Conservation (phyloP, 345 rosid species). For the Ailanthus altissimus region DNA sequence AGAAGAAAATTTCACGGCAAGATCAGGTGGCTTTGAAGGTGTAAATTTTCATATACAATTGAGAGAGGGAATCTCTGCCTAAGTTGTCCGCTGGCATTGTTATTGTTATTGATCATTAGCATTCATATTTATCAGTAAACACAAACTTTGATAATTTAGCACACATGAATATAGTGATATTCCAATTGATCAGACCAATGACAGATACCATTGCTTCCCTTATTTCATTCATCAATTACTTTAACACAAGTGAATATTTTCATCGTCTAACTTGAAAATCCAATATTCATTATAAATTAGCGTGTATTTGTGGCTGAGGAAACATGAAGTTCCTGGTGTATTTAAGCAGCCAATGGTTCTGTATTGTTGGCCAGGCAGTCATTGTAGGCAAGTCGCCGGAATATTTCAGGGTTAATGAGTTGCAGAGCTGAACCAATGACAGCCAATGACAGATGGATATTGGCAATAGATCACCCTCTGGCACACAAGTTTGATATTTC, state of each 20-base stretch:
- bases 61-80: not conserved
- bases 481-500: not conserved
- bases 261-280: not conserved
- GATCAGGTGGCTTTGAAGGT: constrained; percentile 33
- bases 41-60: not conserved
- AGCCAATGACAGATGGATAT: not conserved
- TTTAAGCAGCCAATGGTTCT: not conserved
- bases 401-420: not conserved
- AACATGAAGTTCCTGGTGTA: too few species aligned
- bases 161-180: constrained; percentile 12
- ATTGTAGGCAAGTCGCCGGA: not conserved
- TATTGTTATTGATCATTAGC: not conserved
- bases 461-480: not conserved
- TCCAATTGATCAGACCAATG: not conserved
- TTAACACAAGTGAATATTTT: not conserved
- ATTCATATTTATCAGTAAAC: constrained; percentile 8
- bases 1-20: constrained; percentile 44
- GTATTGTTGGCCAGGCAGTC: constrained; percentile 10
- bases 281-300: not conserved
- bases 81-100: not conserved
- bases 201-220: not conserved
- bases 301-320: not conserved
- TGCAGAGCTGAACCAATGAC: not conserved
- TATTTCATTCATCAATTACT: not conserved
- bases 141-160: constrained; percentile 14